Evolutionary conservation across 192 early-diverging fungal genomes (phyloP), one percentile per base, ranked within the genome.

Genomic region (Pilobolus umbonatus): DNA sequence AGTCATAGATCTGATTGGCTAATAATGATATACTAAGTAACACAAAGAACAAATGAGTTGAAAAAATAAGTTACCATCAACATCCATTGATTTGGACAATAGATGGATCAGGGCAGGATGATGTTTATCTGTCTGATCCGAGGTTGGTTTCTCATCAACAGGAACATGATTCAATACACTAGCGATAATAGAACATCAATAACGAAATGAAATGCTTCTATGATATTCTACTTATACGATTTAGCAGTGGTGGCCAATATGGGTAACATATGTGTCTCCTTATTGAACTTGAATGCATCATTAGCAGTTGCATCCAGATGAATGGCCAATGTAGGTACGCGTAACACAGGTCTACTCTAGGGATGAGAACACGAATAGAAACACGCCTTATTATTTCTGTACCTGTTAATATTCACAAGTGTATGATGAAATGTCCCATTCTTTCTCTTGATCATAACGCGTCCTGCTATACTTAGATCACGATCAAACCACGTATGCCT

Each of bases 401-500:
- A 80, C 72, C 78, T 81, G 26, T 88, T 76, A 57, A 99, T 85
- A 21, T 76, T 55, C 35, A 95, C 88, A 26, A 99, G 78, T 1
- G 79, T 82, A 68, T 86, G 83, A 35, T 77, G 75, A 57, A 84
- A 81, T 19, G 81, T 83, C 30, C 86, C 90, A 43, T 83, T 82
- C 17, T 68, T 69, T 28, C 76, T 74, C 42, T 85, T 77, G 44
- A 98, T 81, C 69, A 99, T 75, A 28, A 95, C 92, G 22, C 94
- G 86, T n/a, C 97, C 97, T 40, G 97, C 96, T 55, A 99, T 74
- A 64, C 87, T 85, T 55, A 99, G 77, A 72, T 98, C 95, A 64
- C 97, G 91, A 68, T 99, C 97, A 69, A 99, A 99, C 97, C 97
- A 99, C 28, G 96, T 95, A 71, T 96, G 85, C 60, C 60, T 62